These are phyloP conservation scores for Lactifluus piperatus DNA, from an alignment of 768 basidiomycete genomes.

Conservation along the genomic window DNA sequence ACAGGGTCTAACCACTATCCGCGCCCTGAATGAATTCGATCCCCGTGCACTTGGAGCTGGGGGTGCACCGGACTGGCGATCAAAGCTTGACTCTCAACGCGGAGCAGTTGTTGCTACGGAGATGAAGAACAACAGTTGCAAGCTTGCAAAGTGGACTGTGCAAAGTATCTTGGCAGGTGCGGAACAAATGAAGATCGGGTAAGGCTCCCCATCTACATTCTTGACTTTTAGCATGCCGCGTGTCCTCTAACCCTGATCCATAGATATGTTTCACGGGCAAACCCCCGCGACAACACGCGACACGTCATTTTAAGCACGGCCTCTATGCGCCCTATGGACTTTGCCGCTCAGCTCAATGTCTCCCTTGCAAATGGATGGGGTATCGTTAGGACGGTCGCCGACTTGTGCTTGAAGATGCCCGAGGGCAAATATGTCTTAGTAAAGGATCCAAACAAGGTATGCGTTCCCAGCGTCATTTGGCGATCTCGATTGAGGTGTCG, in stretches of 20 bases:
- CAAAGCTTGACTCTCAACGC: slow-evolving; percentile 92
- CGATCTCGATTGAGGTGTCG: neutral
- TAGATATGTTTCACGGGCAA: slow-evolving; percentile 92
- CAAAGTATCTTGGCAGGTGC: slow-evolving; percentile 93
- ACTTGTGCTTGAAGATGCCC: slow-evolving; percentile 91
- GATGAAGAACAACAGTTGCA: slow-evolving; percentile 99
- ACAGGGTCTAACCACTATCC: slow-evolving; percentile 80
- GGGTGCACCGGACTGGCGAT: slow-evolving; percentile 96
- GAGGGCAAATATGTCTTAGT: slow-evolving; percentile 97
- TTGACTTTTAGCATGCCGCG: neutral
- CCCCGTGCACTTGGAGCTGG: slow-evolving; percentile 82
- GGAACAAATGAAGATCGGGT: slow-evolving; percentile 97
- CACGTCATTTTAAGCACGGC: slow-evolving; percentile 94
- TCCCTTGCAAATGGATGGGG: slow-evolving; percentile 97
- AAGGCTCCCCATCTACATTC: slow-evolving; percentile 26
- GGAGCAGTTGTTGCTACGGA: slow-evolving; percentile 98
- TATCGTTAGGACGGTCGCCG: slow-evolving; percentile 90
- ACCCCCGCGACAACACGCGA: slow-evolving; percentile 88
- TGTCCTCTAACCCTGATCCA: slow-evolving; percentile 9
- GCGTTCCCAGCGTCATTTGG: slow-evolving; percentile 21
- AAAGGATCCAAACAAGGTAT: slow-evolving; percentile 95
- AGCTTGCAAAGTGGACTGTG: slow-evolving; percentile 95
- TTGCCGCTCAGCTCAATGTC: slow-evolving; percentile 91
- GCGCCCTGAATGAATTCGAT: slow-evolving; percentile 96
- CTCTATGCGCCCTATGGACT: slow-evolving; percentile 89